These are phyloP conservation scores for Lachnellula cervina DNA, from an alignment of 2,329 filamentous ascomycete species.

Conservation along the genomic window DNA sequence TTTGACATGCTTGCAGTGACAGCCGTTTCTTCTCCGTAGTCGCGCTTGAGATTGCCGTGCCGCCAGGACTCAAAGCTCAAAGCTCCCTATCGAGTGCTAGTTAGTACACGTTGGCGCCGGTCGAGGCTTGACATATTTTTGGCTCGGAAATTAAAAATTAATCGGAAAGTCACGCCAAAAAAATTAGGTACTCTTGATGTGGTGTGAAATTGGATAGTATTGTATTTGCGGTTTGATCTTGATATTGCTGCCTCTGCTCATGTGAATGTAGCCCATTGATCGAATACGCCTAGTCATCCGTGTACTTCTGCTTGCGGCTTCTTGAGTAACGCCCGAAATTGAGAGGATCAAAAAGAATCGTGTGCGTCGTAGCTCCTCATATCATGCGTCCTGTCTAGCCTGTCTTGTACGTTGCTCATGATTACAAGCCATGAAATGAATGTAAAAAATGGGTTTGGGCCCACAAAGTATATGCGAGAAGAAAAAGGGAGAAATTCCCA, in stretches of 20 bases:
- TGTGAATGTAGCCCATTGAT: neutral
- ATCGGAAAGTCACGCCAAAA: neutral
- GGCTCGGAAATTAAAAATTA: neutral
- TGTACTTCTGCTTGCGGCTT: neutral
- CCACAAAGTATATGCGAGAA: slow-evolving; percentile 1
- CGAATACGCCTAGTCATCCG: neutral
- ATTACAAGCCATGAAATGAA: neutral
- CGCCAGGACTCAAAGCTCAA: neutral
- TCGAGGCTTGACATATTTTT: neutral
- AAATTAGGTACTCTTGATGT: neutral
- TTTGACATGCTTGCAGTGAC: neutral
- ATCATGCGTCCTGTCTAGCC: neutral
- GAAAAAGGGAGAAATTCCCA: neutral
- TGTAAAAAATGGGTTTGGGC: neutral
- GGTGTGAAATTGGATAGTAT: neutral
- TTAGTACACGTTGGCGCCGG: neutral
- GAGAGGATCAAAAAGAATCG: neutral
- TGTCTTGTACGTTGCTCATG: neutral
- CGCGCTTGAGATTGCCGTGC: neutral
- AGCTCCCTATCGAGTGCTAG: neutral
- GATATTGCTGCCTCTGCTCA: neutral
- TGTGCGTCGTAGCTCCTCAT: neutral
- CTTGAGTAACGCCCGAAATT: neutral
- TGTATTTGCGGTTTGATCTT: neutral
- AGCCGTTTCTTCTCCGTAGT: neutral